Conservation (phyloP, 2,329 filamentous ascomycete genomes). For the Colletotrichum falcatum region DNA sequence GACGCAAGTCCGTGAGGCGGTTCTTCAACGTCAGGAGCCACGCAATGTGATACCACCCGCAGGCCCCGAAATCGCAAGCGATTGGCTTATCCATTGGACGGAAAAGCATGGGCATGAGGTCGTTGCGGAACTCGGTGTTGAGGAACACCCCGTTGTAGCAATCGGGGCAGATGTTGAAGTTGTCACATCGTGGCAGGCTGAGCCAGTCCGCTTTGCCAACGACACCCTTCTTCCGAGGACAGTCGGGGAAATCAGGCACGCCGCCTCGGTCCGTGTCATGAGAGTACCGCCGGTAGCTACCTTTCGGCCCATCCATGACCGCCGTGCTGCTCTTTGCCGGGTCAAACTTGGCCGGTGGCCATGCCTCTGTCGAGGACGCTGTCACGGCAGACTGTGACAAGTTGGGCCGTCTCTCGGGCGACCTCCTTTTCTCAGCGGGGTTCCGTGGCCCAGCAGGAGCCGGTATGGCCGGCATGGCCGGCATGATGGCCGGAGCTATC, state of each 20-base stretch:
- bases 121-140: constrained; percentile 73
- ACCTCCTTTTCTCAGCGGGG: constrained; percentile 44
- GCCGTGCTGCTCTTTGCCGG: constrained; percentile 52
- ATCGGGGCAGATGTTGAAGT: constrained; percentile 84
- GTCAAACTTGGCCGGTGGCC: constrained; percentile 61
- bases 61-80: constrained; percentile 82
- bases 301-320: constrained; percentile 54
- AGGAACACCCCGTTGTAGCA: constrained; percentile 81
- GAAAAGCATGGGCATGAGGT: constrained; percentile 72
- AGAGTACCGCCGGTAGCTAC: constrained; percentile 65
- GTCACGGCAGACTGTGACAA: constrained; percentile 6
- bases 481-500: constrained; percentile 42
- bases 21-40: constrained; percentile 85
- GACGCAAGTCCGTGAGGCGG: constrained; percentile 70
- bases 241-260: constrained; percentile 70
- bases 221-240: constrained; percentile 73
- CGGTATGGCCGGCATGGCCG: constrained; percentile 42
- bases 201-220: constrained; percentile 82
- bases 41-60: constrained; percentile 85
- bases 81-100: constrained; percentile 69
- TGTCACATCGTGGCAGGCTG: constrained; percentile 75
- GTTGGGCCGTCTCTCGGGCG: constrained; percentile 39
- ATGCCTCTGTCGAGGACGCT: constrained; percentile 45
- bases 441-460: constrained; percentile 41
- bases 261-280: constrained; percentile 61